These are phyloP conservation scores for Pholiota microspora DNA, from an alignment of 768 basidiomycete genomes.

Conservation along the genomic window DNA sequence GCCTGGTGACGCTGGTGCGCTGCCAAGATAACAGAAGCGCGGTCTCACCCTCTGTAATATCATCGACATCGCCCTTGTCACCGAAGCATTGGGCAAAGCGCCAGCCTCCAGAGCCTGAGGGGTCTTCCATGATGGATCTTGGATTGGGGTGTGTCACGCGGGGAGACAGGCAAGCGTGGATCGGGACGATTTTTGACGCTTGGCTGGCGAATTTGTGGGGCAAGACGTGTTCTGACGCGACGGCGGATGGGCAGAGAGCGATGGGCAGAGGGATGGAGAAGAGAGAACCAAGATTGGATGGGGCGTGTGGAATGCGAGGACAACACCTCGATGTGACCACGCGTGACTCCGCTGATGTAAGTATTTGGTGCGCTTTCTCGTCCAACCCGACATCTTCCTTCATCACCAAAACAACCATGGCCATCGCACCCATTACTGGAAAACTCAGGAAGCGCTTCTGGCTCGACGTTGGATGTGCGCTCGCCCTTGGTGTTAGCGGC, in stretches of 20 bases:
- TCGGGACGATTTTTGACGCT: constrained; percentile 3
- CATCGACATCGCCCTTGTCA: constrained; percentile 99
- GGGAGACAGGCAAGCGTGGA: constrained; percentile 12
- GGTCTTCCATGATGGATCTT: constrained; percentile 69
- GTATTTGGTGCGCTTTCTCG: constrained; percentile 17
- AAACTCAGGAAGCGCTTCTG: constrained; percentile 92
- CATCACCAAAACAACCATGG: constrained; percentile 44
- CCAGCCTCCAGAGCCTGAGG: constrained; percentile 89
- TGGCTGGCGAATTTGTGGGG: background rate
- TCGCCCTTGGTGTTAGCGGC: constrained; percentile 73
- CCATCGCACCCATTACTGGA: constrained; percentile 90
- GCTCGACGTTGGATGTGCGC: constrained; percentile 72
- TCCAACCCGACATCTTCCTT: constrained; percentile 41
- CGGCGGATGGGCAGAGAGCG: constrained; percentile 5
- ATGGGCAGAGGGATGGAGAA: constrained; percentile 11
- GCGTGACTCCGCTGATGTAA: constrained; percentile 27
- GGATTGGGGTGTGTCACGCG: constrained; percentile 20
- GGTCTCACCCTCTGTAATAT: constrained; percentile 93
- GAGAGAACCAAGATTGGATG: constrained; percentile 22
- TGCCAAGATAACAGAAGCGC: constrained; percentile 1
- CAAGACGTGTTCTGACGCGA: constrained; percentile 1
- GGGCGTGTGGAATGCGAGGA: constrained; percentile 29
- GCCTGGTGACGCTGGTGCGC: constrained; percentile 2
- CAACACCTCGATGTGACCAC: constrained; percentile 22
- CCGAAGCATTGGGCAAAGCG: constrained; percentile 99